Conservation (phyloP, 75 land plant species). For the Pinus albicaulis region DNA sequence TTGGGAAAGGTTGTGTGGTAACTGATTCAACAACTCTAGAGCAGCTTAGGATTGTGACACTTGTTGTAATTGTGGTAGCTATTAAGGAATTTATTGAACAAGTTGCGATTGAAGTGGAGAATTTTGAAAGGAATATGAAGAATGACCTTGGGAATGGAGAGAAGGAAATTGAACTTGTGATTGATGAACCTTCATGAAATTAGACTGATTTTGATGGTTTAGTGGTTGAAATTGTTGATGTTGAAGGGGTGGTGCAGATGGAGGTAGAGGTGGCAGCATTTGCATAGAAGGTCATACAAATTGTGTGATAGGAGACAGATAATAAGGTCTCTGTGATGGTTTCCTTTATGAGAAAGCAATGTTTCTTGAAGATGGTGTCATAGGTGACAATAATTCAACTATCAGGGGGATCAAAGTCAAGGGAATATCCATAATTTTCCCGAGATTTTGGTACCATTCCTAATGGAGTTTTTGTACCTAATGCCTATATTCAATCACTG, state of each 20-base stretch:
- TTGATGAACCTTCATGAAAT: constrained; percentile 5
- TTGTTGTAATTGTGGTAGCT: constrained; percentile 15
- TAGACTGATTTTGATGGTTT: constrained; percentile 12
- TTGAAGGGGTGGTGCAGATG: constrained; percentile 10
- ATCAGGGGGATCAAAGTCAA: background rate
- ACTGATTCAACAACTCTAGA: no score
- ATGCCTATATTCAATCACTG: background rate
- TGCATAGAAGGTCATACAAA: constrained; percentile 2
- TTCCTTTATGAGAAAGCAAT: constrained; percentile 19
- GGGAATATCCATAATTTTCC: background rate
- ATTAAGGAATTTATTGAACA: constrained; percentile 15
- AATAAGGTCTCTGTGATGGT: constrained; percentile 5
- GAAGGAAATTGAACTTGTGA: no score
- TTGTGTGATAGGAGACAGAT: background rate
- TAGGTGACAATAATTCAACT: constrained; percentile 5
- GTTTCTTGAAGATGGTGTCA: constrained; percentile 13
- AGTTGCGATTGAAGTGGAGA: constrained; percentile 6
- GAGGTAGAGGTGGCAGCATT: background rate
- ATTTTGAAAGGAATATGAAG: constrained; percentile 16
- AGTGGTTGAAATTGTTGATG: background rate
- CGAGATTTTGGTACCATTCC: constrained; percentile 2
- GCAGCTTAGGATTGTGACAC: no score
- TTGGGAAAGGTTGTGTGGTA: background rate
- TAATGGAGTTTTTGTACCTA: background rate
- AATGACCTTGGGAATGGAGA: no score